Conservation (phyloP, 192 early-diverging fungal species). For the Nowakowskiella sp. region DNA sequence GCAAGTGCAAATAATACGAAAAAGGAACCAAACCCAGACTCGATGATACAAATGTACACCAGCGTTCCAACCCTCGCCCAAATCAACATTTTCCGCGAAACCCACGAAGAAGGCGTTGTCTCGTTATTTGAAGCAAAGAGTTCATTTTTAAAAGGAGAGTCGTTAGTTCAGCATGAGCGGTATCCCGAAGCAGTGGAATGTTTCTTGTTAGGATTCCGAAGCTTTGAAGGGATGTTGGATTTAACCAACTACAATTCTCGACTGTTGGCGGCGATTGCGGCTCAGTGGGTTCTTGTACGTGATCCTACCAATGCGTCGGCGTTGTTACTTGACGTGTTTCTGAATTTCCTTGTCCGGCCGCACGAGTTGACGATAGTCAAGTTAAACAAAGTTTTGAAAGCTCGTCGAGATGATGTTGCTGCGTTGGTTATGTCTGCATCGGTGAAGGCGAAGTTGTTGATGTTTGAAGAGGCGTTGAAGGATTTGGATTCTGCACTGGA, state of each 20-base stretch:
- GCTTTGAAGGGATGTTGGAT: conserved; percentile 25
- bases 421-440: conserved; percentile 10
- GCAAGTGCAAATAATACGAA: too few relatives aligned
- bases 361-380: conserved; percentile 20
- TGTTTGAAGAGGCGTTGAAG: conserved; percentile 17
- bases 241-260: conserved; percentile 6
- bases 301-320: conserved; percentile 15
- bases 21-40: too few relatives aligned
- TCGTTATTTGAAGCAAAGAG: neutral
- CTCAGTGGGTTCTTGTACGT: conserved; percentile 9
- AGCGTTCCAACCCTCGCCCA: conserved; percentile 13
- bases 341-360: conserved; percentile 20
- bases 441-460: conserved; percentile 6
- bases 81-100: conserved; percentile 3
- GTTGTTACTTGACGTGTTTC: conserved; percentile 19
- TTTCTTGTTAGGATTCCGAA: conserved; percentile 13
- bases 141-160: neutral
- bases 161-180: neutral
- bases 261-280: conserved; percentile 19
- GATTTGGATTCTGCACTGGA: conserved; percentile 14
- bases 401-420: neutral
- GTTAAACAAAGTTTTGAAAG: conserved; percentile 7
- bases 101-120: neutral
- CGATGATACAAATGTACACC: too few relatives aligned
- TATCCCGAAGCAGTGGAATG: conserved; percentile 10